phyloP scores from a whole-genome alignment of 805 yeast genomes.

The Teunomyces panamensis region DNA sequence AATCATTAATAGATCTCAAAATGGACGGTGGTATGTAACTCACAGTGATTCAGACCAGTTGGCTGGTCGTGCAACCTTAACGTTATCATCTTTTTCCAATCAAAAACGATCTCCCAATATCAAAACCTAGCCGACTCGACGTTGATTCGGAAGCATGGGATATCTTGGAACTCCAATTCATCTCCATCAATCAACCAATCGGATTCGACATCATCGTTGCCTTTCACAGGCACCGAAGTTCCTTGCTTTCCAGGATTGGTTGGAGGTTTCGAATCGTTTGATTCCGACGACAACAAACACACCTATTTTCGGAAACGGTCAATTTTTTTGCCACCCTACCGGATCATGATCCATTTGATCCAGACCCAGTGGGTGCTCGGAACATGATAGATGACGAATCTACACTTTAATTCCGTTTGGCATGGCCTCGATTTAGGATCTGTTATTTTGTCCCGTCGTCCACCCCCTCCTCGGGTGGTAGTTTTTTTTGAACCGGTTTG shows the following conservation, averaged over 20 bases:
- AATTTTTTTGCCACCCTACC: not conserved
- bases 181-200: not conserved
- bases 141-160: not conserved
- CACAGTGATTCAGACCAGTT: not conserved
- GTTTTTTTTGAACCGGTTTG: not conserved
- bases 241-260: not conserved
- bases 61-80: not conserved
- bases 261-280: not conserved
- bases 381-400: not conserved
- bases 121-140: not conserved
- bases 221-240: not conserved
- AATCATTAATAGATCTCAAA: constrained; percentile 23
- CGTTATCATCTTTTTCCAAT: not conserved
- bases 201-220: not conserved
- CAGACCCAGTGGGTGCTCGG: too few species aligned
- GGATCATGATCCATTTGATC: not conserved
- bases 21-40: constrained; percentile 61
- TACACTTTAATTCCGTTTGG: too few species aligned
- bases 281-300: not conserved
- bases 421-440: too few species aligned
- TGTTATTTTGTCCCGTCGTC: not conserved
- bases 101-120: not conserved
- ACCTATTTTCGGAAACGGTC: not conserved
- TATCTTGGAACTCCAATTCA: not conserved
- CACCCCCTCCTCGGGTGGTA: not conserved